These are phyloP conservation scores for Tubosaeta sp. DNA, from an alignment of 768 basidiomycete genomes.

Conservation along the genomic window DNA sequence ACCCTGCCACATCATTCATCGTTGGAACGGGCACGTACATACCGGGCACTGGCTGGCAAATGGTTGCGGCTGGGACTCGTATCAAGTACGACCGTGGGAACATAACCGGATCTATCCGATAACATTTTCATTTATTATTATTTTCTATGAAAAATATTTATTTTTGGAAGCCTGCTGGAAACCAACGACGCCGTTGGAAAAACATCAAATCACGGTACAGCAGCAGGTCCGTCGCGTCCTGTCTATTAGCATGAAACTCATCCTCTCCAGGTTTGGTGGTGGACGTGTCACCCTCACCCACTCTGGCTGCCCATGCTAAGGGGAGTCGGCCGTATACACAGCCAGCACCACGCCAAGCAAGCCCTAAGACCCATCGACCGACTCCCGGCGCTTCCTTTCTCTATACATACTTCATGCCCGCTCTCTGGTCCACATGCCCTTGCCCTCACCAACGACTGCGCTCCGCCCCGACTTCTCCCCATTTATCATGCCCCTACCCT, in stretches of 20 bases:
- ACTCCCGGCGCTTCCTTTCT: conserved; percentile 4
- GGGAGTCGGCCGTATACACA: conserved; percentile 52
- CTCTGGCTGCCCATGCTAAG: conserved; percentile 71
- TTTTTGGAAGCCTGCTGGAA: neutral
- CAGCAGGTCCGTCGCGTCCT: neutral
- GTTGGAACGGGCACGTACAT: neutral
- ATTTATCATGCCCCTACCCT: neutral
- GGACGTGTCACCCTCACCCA: conserved; percentile 32
- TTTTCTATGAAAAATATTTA: neutral
- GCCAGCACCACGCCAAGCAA: conserved; percentile 49
- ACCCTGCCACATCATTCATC: neutral
- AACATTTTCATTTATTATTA: neutral
- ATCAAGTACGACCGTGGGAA: neutral
- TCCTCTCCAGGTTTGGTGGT: conserved; percentile 23
- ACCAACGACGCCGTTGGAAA: neutral
- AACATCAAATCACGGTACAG: neutral
- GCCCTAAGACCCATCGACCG: conserved; percentile 21
- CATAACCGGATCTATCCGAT: neutral
- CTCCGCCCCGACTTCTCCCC: neutral
- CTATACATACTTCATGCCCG: conserved; percentile 22
- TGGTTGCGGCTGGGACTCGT: neutral
- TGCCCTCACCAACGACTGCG: conserved; percentile 7
- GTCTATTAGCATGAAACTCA: neutral
- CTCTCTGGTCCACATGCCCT: conserved; percentile 2
- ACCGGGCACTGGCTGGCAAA: neutral